These are phyloP conservation scores for Syncephalastrum racemosum DNA, from an alignment of 371 early-diverging fungal genomes.

Conservation along the genomic window DNA sequence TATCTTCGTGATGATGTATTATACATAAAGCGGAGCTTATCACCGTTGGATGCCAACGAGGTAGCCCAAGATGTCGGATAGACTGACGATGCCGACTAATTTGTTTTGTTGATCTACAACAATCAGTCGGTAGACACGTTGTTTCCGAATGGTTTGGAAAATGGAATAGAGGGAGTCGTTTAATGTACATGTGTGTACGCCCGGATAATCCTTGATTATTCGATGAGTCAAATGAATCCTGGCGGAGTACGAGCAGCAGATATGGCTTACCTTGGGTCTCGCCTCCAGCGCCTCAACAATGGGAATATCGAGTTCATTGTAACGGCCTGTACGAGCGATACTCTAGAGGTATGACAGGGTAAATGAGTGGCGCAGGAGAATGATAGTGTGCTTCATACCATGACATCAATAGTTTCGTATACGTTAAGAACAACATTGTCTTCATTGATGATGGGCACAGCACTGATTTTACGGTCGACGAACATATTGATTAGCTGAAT, in stretches of 20 bases:
- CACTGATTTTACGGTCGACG: conserved; percentile 83
- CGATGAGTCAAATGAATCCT: too few relatives aligned
- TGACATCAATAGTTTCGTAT: conserved; percentile 92
- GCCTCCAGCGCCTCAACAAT: conserved; percentile 82
- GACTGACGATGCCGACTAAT: conserved; percentile 83
- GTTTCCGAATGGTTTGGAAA: conserved; percentile 81
- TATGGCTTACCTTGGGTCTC: conserved; percentile 64
- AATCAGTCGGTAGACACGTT: conserved; percentile 86
- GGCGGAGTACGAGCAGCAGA: background rate
- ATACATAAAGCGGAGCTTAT: conserved; percentile 1
- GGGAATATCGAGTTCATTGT: conserved; percentile 76
- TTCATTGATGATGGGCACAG: conserved; percentile 91
- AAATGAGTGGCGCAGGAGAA: background rate
- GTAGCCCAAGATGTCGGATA: conserved; percentile 84
- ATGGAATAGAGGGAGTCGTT: conserved; percentile 86
- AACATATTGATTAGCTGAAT: conserved; percentile 88
- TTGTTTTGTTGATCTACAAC: conserved; percentile 83
- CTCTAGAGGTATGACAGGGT: conserved; percentile 23
- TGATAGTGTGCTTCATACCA: conserved; percentile 51
- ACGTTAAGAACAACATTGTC: conserved; percentile 86
- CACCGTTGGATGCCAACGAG: conserved; percentile 47
- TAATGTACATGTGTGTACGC: conserved; percentile 89
- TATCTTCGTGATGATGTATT: too few relatives aligned
- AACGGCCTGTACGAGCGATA: conserved; percentile 46
- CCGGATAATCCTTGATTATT: conserved; percentile 73